These are phyloP conservation scores for Gliomastix tumulicola DNA, from an alignment of 2,329 filamentous ascomycete species.

Conservation along the genomic window DNA sequence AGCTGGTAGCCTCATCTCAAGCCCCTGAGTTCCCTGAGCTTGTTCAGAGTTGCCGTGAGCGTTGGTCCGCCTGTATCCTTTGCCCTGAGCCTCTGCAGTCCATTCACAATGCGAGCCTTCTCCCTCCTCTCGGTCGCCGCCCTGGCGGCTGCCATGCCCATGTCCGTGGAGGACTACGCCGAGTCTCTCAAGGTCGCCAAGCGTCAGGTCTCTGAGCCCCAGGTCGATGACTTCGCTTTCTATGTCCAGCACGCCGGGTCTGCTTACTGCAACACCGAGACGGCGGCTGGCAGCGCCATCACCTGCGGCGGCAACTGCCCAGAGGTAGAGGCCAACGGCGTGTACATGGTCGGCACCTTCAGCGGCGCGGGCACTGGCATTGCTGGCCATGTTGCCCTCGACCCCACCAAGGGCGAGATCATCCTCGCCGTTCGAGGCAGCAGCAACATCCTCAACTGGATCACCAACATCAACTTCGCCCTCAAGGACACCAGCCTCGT, in stretches of 20 bases:
- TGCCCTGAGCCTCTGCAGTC: background rate
- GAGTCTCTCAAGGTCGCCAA: too few relatives aligned
- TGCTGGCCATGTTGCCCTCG: conserved; percentile 43
- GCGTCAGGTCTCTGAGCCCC: conserved; percentile 15
- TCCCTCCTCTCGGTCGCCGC: conserved; percentile 15
- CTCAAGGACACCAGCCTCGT: conserved; percentile 18
- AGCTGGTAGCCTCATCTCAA: too few relatives aligned
- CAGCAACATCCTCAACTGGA: conserved; percentile 51
- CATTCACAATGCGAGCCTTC: conserved; percentile 12
- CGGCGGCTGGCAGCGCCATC: conserved; percentile 26
- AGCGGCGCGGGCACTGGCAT: conserved; percentile 36
- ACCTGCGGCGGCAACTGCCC: conserved; percentile 38
- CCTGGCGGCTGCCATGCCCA: conserved; percentile 16
- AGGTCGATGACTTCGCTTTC: conserved; percentile 33
- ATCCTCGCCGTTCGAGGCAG: conserved; percentile 56
- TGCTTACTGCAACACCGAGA: conserved; percentile 45
- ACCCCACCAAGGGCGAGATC: conserved; percentile 41
- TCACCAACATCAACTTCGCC: conserved; percentile 40
- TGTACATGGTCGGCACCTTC: conserved; percentile 32
- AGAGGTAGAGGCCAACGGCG: conserved; percentile 31
- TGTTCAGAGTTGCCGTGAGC: too few relatives aligned
- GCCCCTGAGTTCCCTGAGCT: too few relatives aligned
- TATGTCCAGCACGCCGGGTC: conserved; percentile 45
- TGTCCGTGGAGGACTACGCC: conserved; percentile 14
- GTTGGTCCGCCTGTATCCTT: too few relatives aligned